phyloP scores from a whole-genome alignment of 2,329 filamentous ascomycete genomes.

The Penicillium expansum region DNA sequence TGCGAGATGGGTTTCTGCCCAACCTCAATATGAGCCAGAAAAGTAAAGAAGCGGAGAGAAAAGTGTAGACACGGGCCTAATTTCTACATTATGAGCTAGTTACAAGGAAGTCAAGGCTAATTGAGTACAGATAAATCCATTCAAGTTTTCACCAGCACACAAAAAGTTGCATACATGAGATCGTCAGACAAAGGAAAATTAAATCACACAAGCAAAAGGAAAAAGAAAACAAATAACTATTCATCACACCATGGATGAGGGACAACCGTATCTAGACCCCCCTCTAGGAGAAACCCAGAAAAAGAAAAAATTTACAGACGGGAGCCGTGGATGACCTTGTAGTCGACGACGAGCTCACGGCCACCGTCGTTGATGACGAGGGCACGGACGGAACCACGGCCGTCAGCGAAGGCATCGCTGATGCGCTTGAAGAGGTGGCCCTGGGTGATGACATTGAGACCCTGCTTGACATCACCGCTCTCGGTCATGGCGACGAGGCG shows the following conservation, averaged over 20 bases:
- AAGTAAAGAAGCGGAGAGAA: not conserved
- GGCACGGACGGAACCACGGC: conserved; percentile 89
- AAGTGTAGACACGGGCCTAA: not conserved
- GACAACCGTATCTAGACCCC: conserved; percentile 4
- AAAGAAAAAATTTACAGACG: conserved; percentile 52
- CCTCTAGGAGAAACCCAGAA: conserved; percentile 5
- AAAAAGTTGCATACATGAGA: conserved; percentile 19
- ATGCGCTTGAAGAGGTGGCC: conserved; percentile 82
- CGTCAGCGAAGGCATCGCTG: conserved; percentile 78
- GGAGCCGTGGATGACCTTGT: conserved; percentile 91
- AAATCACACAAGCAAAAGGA: conserved; percentile 19
- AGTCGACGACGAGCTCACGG: conserved; percentile 94
- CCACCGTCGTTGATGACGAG: conserved; percentile 93
- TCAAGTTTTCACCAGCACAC: conserved; percentile 20
- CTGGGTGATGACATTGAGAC: conserved; percentile 90
- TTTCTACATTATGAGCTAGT: conserved; percentile 3
- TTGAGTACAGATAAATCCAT: conserved; percentile 9
- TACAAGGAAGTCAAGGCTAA: conserved; percentile 5
- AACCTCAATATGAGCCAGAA: not conserved
- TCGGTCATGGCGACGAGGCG: conserved; percentile 95
- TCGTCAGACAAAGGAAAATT: conserved; percentile 28
- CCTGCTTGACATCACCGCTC: conserved; percentile 97
- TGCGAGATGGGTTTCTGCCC: not conserved
- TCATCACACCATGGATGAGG: conserved; percentile 15
- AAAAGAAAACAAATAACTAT: conserved; percentile 14